phyloP scores from a whole-genome alignment of 495 filamentous ascomycete species.

The Niebla homalea region DNA sequence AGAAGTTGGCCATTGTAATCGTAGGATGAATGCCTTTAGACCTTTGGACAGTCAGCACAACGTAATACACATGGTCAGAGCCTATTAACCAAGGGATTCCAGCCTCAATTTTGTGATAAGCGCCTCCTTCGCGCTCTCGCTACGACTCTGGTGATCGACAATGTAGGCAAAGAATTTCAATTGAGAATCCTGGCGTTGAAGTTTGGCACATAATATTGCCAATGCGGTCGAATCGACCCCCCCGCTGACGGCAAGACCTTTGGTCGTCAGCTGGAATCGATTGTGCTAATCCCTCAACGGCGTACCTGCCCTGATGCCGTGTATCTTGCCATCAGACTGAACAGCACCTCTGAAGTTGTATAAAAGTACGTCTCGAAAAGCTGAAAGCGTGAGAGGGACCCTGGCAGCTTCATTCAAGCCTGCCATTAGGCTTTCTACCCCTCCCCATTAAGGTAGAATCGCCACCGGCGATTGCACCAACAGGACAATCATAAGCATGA shows the following conservation, averaged over 20 bases:
- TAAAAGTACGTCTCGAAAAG: no score
- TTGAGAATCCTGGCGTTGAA: slow-evolving; percentile 21
- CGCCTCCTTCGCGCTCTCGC: slow-evolving; percentile 58
- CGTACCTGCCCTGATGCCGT: no score
- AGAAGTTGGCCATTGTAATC: slow-evolving; percentile 32
- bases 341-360: no score
- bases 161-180: slow-evolving; percentile 49
- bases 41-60: slow-evolving; percentile 25
- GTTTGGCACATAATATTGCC: slow-evolving; percentile 51
- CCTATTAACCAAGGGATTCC: slow-evolving; percentile 33
- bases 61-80: slow-evolving; percentile 19
- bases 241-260: slow-evolving; percentile 79
- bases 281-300: no score
- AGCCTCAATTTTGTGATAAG: slow-evolving; percentile 29
- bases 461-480: no score
- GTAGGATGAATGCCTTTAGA: slow-evolving; percentile 37
- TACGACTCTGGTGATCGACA: slow-evolving; percentile 64
- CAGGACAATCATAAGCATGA: no score
- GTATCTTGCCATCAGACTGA: no score
- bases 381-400: no score
- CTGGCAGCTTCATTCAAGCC: no score
- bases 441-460: no score
- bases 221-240: slow-evolving; percentile 96
- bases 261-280: not conserved
- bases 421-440: no score